Base-by-base conservation (phyloP, 768 basidiomycete species). In the Naganishia onofrii region DNA sequence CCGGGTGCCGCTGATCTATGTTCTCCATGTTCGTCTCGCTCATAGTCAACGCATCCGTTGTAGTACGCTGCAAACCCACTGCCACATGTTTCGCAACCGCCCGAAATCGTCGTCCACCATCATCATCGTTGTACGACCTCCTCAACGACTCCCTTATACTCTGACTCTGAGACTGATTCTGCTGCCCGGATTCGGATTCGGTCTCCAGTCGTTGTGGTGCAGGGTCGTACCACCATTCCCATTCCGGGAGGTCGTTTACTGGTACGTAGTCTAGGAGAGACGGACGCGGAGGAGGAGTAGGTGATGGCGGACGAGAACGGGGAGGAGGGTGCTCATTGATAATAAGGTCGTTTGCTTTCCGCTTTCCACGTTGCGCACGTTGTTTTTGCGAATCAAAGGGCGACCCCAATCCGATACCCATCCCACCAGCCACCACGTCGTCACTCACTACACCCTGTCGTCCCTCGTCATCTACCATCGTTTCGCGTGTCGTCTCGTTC, bases 161-260 rank as follows among this genome's bases (percentile, higher is more conserved):
- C 26, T 63, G 60, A 21, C 21, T n/a, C n/a, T 63, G 42, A 15
- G 42, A 42, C 42, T 42, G 9, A 17, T 17, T 42, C 42, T 42
- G 7, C 42, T 42, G 42, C 9, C 42, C 42, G 19, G 23, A 38
- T 7, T 3, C 44, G 17, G 48, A 51, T 51, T 51, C 48, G 1
- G 32, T 2, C 3, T 1, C 9, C 38, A 58, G n/a, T n/a, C 15
- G 7, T 6, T 6, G 23, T 46, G 38, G 42, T 44, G 17, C 60
- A 12, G 60, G 15, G 1, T 36, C 36, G 38, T 28, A 44, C 34
- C n/a, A 63, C 60, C 60, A 63, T 28, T 63, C 60, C 60, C 60
- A 63, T 44, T 34, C 38, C 12, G 60, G 60, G 23, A 63, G 60
- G 26, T 63, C 60, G 23, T 63, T 63, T 34, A 63, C 60, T 13